A percentile compares a stretch with the other conserved stretches of the same genome.
These are phyloP conservation scores for Drechslerella coelobrocha DNA, from an alignment of 2,329 filamentous ascomycete genomes.

Conservation along the genomic window DNA sequence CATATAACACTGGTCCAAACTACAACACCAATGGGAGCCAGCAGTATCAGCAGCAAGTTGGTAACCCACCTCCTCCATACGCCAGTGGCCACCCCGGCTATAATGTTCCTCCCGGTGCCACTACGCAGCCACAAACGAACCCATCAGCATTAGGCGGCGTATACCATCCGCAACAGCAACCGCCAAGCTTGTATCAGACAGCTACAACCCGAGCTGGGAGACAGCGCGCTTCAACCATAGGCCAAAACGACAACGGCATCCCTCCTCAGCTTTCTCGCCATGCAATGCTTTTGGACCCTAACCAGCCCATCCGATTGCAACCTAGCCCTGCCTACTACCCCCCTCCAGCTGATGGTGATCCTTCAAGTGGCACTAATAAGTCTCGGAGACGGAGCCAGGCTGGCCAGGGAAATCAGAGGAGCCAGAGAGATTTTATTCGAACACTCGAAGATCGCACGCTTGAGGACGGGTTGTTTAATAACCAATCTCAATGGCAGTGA, in stretches of 20 bases:
- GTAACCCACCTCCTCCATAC: constrained; percentile 38
- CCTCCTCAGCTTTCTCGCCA: constrained; percentile 92
- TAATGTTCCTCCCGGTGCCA: constrained; percentile 14
- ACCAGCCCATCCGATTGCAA: constrained; percentile 88
- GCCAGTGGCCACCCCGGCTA: constrained; percentile 26
- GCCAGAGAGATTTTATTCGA: constrained; percentile 87
- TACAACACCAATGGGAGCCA: constrained; percentile 56
- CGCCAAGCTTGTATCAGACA: constrained; percentile 74
- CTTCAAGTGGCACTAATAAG: constrained; percentile 71
- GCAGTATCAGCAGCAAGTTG: constrained; percentile 51
- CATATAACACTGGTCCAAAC: constrained; percentile 43
- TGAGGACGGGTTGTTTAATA: constrained; percentile 85
- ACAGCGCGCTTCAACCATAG: constrained; percentile 94
- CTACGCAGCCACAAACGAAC: constrained; percentile 12
- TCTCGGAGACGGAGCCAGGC: constrained; percentile 57
- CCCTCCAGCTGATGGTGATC: constrained; percentile 83
- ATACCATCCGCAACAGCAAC: constrained; percentile 62
- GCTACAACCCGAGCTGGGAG: constrained; percentile 78
- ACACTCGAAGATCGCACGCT: constrained; percentile 92
- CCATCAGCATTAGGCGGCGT: constrained; percentile 21
- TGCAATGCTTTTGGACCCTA: constrained; percentile 93
- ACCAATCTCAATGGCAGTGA: constrained; percentile 75
- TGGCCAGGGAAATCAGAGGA: constrained; percentile 56
- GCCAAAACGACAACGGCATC: constrained; percentile 90
- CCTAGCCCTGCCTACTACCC: constrained; percentile 97